Conservation (phyloP, 331 rosid genomes). For the Pyrus hybrid region DNA sequence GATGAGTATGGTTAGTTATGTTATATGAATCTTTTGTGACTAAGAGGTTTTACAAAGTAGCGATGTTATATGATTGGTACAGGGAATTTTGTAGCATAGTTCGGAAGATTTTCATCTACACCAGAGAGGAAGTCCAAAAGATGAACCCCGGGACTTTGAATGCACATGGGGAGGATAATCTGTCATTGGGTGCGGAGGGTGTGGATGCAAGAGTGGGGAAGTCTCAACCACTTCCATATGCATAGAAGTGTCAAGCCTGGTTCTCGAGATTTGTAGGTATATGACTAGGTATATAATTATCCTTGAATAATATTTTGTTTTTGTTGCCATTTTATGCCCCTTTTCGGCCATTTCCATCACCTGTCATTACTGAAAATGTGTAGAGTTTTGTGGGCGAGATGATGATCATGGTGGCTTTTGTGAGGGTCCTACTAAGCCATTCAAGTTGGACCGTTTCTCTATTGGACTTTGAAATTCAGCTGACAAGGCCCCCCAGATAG, state of each 20-base stretch:
- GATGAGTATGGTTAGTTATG: not conserved
- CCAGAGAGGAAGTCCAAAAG: conserved; percentile 90
- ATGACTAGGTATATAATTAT: not conserved
- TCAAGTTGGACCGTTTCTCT: conserved; percentile 18
- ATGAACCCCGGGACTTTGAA: conserved; percentile 75
- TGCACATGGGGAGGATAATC: conserved; percentile 56
- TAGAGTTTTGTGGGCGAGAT: conserved; percentile 1
- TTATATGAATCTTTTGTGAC: not conserved
- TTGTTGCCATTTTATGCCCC: not conserved
- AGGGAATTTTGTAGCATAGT: conserved; percentile 97
- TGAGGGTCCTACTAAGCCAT: conserved; percentile 26
- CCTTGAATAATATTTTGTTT: not conserved
- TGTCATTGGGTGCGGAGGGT: conserved; percentile 34
- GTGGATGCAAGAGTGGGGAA: conserved; percentile 43
- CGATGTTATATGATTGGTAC: not conserved
- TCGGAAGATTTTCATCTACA: conserved; percentile 80
- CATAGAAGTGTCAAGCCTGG: conserved; percentile 27
- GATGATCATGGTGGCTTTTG: not conserved
- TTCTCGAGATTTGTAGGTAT: conserved; percentile 31
- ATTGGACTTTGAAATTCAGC: not conserved
- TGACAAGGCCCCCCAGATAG: conserved; percentile 28
- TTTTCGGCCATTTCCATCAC: not conserved
- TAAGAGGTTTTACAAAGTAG: not conserved
- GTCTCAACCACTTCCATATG: conserved; percentile 29
- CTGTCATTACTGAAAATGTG: not conserved